Conservation (phyloP, 148 eudicot genomes). For the Suaeda aralocaspica region DNA sequence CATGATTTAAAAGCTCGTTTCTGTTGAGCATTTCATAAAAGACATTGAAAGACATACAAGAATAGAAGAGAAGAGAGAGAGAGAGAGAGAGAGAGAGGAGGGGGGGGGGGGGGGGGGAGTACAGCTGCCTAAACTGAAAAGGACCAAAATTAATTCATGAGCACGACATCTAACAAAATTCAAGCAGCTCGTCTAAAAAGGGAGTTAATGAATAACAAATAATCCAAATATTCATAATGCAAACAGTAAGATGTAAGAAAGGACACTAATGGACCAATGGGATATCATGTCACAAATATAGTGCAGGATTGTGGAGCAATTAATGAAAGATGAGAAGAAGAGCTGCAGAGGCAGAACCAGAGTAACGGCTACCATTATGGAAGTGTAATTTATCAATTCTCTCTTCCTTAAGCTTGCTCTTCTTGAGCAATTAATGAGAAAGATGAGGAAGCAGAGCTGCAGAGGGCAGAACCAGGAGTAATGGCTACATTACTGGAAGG, state of each 20-base stretch:
- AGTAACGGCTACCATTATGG: background rate
- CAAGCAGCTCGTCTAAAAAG: background rate
- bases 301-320: background rate
- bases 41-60: no score
- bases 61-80: no score
- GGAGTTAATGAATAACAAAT: background rate
- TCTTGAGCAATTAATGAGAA: no score
- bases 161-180: background rate
- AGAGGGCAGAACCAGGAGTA: background rate
- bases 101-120: no score
- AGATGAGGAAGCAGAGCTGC: no score
- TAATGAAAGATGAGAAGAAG: background rate
- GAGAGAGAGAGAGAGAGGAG: no score
- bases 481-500: background rate
- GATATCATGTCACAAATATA: background rate
- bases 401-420: background rate
- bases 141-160: conserved; percentile 32
- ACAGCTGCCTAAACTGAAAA: conserved; percentile 70
- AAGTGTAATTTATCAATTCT: background rate
- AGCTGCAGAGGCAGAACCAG: background rate
- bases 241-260: background rate
- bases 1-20: background rate
- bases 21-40: background rate
- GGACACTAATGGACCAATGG: background rate
- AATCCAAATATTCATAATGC: background rate